Evolutionary conservation across 106 monocot genomes (phyloP).

Genomic region (Dioscorea zingiberensis): DNA sequence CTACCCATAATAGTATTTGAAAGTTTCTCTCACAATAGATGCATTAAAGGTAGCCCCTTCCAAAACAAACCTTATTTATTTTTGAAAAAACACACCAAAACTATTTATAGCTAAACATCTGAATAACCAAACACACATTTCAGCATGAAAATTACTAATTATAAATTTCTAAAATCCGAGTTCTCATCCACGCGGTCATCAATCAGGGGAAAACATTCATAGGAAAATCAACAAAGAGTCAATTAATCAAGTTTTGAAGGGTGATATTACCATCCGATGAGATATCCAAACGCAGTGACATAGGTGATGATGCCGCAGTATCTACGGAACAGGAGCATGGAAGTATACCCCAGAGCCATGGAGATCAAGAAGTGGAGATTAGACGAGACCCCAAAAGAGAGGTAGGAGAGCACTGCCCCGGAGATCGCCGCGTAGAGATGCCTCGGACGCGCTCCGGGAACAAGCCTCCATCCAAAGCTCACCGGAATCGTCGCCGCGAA

Average conservation of each 20-base stretch:
- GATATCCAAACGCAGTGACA: conserved; percentile 75
- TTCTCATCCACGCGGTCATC: too few species aligned
- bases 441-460: conserved; percentile 50
- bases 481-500: conserved; percentile 90
- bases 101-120: too few species aligned
- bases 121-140: too few species aligned
- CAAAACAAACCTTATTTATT: too few species aligned
- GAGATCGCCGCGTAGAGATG: conserved; percentile 80
- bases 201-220: too few species aligned
- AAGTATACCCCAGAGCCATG: conserved; percentile 74
- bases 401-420: conserved; percentile 73
- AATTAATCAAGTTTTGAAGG: background rate
- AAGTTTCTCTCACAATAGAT: too few species aligned
- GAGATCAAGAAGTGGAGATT: conserved; percentile 87
- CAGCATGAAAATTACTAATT: too few species aligned
- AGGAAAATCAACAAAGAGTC: background rate
- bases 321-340: conserved; percentile 61
- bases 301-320: conserved; percentile 73
- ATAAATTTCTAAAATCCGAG: too few species aligned
- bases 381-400: conserved; percentile 83
- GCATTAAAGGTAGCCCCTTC: too few species aligned
- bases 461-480: conserved; percentile 58
- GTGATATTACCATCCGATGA: conserved; percentile 79
- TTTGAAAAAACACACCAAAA: too few species aligned
- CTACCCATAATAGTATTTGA: too few species aligned